These are phyloP conservation scores for Puccinia sorghi DNA, from an alignment of 1,284 basidiomycete species.

Conservation along the genomic window DNA sequence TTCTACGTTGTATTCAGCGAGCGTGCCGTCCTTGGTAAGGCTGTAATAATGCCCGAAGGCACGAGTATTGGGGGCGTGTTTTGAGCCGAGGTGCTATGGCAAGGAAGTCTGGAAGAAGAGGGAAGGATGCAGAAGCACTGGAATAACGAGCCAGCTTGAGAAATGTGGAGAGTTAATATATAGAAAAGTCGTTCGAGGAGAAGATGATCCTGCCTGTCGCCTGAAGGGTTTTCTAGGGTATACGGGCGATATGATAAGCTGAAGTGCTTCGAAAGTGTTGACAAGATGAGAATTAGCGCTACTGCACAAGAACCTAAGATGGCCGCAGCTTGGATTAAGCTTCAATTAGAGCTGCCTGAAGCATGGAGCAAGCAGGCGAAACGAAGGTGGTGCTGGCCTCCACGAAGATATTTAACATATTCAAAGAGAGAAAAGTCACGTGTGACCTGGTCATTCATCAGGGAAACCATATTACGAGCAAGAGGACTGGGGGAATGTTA, in stretches of 20 bases:
- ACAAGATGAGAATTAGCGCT: slow-evolving; percentile 22
- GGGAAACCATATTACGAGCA: slow-evolving; percentile 3
- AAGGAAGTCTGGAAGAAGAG: not conserved
- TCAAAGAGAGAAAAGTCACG: slow-evolving; percentile 4
- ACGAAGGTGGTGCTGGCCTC: not conserved
- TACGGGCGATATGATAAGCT: not conserved
- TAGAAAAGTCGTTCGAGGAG: not conserved
- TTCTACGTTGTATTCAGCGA: not conserved
- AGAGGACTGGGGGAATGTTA: slow-evolving; percentile 9
- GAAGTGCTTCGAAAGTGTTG: slow-evolving; percentile 8
- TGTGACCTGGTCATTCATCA: not conserved
- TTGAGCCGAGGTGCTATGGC: not conserved
- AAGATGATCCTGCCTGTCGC: not conserved
- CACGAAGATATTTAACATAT: slow-evolving; percentile 22
- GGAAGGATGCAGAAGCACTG: slow-evolving; percentile 11
- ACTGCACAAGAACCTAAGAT: slow-evolving; percentile 27
- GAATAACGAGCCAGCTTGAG: not conserved
- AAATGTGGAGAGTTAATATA: not conserved
- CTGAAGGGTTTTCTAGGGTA: slow-evolving; percentile 5
- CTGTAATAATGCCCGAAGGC: not conserved
- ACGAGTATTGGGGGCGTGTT: not conserved
- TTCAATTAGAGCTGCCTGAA: slow-evolving; percentile 21
- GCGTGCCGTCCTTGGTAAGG: not conserved
- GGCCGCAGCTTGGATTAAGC: slow-evolving; percentile 32
- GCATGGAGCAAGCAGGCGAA: slow-evolving; percentile 2